phyloP scores from a whole-genome alignment of 495 filamentous ascomycete genomes.

The Penicillium cataractarum region DNA sequence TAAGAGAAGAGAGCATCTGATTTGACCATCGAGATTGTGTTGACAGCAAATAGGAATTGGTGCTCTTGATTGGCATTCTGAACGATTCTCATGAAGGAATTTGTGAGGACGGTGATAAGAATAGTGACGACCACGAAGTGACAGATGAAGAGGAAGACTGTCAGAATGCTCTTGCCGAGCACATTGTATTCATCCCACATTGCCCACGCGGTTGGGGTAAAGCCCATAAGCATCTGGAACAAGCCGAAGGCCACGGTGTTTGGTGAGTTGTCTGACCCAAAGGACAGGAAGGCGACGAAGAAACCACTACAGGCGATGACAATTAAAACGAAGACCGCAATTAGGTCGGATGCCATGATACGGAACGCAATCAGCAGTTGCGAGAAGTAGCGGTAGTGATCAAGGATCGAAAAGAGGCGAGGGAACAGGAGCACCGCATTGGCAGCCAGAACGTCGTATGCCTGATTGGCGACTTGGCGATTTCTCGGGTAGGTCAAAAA shows the following conservation, averaged over 20 bases:
- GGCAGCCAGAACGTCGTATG: constrained; percentile 87
- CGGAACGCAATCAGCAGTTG: constrained; percentile 90
- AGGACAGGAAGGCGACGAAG: constrained; percentile 89
- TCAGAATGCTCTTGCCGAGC: constrained; percentile 73
- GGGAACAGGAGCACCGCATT: constrained; percentile 89
- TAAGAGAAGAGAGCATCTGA: constrained; percentile 93
- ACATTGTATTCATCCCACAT: constrained; percentile 78
- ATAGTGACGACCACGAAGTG: constrained; percentile 95
- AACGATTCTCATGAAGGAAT: constrained; percentile 91
- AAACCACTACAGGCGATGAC: constrained; percentile 89
- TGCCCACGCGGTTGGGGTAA: constrained; percentile 73
- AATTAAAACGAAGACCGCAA: constrained; percentile 80
- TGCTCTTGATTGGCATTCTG: constrained; percentile 92
- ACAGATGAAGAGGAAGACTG: constrained; percentile 85
- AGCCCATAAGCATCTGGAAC: constrained; percentile 94
- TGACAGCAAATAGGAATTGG: constrained; percentile 92
- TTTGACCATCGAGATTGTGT: constrained; percentile 95
- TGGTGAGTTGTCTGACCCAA: constrained; percentile 64
- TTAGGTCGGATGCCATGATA: constrained; percentile 87
- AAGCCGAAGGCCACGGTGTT: constrained; percentile 75
- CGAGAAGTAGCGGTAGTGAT: constrained; percentile 94
- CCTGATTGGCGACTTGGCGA: constrained; percentile 70
- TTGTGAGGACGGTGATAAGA: constrained; percentile 88
- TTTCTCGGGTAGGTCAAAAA: constrained; percentile 69
- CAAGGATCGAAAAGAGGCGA: constrained; percentile 85